A percentile compares a stretch with the other conserved stretches of the same genome.
Conservation (phyloP, 2,329 filamentous ascomycete genomes). For the Aspergillus fructus region DNA sequence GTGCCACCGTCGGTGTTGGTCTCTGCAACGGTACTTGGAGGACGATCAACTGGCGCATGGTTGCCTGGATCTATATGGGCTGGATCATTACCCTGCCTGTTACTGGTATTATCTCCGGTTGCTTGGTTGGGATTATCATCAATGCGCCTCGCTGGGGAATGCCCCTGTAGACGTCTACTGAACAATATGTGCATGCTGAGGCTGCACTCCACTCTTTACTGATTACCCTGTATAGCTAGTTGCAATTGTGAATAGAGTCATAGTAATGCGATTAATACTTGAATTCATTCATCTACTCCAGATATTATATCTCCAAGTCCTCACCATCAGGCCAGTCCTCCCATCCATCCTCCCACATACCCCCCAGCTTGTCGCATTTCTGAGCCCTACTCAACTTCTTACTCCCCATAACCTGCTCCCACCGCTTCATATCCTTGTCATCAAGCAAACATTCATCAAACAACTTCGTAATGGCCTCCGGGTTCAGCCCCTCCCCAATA, state of each 20-base stretch:
- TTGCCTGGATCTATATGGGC: slow-evolving; percentile 21
- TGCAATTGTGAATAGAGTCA: not conserved
- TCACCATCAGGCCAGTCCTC: slow-evolving; percentile 52
- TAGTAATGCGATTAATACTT: not conserved
- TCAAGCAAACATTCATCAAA: slow-evolving; percentile 63
- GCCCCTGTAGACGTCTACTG: not conserved
- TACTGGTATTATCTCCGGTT: slow-evolving; percentile 18
- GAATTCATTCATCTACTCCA: not conserved
- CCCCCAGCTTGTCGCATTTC: slow-evolving; percentile 49
- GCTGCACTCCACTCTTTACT: too few species aligned
- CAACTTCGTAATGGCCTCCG: slow-evolving; percentile 49
- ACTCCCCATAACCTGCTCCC: slow-evolving; percentile 54
- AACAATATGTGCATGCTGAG: too few species aligned
- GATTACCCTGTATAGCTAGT: not conserved
- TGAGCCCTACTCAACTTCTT: slow-evolving; percentile 35
- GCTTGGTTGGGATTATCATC: slow-evolving; percentile 18
- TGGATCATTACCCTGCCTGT: slow-evolving; percentile 20
- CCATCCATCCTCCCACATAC: slow-evolving; percentile 60
- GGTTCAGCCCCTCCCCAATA: slow-evolving; percentile 66
- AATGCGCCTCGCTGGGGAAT: slow-evolving; percentile 20
- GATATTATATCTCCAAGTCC: not conserved
- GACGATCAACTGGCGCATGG: slow-evolving; percentile 24
- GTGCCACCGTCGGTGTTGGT: slow-evolving; percentile 20
- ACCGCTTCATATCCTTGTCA: slow-evolving; percentile 58
- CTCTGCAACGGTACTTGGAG: slow-evolving; percentile 21